Percentiles rank a stretch among this genome's conserved stretches.
Conservation (phyloP, 2,329 filamentous ascomycete species). For the Pseudogymnoascus sp. region DNA sequence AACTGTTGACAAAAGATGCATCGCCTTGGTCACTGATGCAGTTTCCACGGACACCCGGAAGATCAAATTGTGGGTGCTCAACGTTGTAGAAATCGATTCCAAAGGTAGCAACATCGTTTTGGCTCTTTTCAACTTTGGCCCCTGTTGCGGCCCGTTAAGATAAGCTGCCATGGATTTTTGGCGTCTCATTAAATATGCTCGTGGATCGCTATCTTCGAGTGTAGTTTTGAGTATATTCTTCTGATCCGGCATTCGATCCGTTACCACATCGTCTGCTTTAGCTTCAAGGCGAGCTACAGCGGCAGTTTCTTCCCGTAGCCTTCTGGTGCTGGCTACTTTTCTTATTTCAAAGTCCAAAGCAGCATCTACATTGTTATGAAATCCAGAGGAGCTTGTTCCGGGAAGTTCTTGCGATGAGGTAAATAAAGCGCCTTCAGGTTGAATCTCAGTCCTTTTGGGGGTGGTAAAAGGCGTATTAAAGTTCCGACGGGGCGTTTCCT, state of each 20-base stretch:
- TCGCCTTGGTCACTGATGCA: slow-evolving; percentile 10
- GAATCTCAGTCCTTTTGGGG: slow-evolving; percentile 12
- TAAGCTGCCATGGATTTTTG: slow-evolving; percentile 19
- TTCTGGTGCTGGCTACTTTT: slow-evolving; percentile 24
- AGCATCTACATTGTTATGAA: slow-evolving; percentile 22
- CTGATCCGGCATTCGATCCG: not conserved
- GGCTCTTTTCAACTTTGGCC: slow-evolving; percentile 18
- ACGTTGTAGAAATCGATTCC: slow-evolving; percentile 21
- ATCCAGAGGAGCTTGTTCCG: not conserved
- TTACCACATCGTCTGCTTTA: not conserved
- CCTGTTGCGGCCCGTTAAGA: slow-evolving; percentile 12
- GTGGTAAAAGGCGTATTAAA: slow-evolving; percentile 22
- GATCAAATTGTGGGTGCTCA: slow-evolving; percentile 19
- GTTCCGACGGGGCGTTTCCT: slow-evolving; percentile 9
- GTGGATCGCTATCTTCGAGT: slow-evolving; percentile 25
- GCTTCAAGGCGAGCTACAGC: not conserved
- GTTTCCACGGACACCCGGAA: slow-evolving; percentile 14
- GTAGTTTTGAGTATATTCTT: not conserved
- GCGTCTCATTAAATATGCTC: slow-evolving; percentile 26
- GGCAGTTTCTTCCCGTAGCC: slow-evolving; percentile 20
- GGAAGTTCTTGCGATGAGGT: not conserved
- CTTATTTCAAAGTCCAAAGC: slow-evolving; percentile 28
- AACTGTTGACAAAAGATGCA: slow-evolving; percentile 7
- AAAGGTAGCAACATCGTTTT: slow-evolving; percentile 25
- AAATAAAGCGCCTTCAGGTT: not conserved